A percentile compares a stretch with the other conserved stretches of the same genome.
These are phyloP conservation scores for Groenewaldozyma salmanticensis DNA, from an alignment of 805 yeast genomes.

Conservation along the genomic window DNA sequence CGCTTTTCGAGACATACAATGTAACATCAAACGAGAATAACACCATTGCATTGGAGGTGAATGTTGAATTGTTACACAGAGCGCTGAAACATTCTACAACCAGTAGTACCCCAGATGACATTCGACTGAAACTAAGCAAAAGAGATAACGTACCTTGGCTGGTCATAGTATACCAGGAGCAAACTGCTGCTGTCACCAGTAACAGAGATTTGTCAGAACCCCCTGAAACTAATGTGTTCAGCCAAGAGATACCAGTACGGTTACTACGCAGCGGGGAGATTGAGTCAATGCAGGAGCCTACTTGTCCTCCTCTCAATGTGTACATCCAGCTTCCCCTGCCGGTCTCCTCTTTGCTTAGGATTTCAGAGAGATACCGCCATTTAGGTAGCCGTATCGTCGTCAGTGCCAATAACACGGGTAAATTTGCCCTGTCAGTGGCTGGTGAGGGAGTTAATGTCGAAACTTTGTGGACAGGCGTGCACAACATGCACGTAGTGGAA, in stretches of 20 bases:
- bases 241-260: conserved; percentile 51
- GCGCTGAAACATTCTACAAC: conserved; percentile 44
- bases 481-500: conserved; percentile 2
- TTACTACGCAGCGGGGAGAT: conserved; percentile 48
- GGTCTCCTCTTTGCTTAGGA: conserved; percentile 27
- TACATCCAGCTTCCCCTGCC: conserved; percentile 35
- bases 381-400: conserved; percentile 18
- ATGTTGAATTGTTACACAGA: conserved; percentile 49
- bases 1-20: conserved; percentile 40
- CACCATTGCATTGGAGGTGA: conserved; percentile 49
- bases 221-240: conserved; percentile 18
- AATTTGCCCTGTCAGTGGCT: conserved; percentile 16
- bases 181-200: conserved; percentile 52
- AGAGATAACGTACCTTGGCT: conserved; percentile 40
- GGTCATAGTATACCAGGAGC: conserved; percentile 43
- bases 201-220: too few species aligned
- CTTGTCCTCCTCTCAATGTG: conserved; percentile 42
- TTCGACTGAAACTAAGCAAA: conserved; percentile 16
- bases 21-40: conserved; percentile 45
- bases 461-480: conserved; percentile 19
- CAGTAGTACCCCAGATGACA: conserved; percentile 23
- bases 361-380: conserved; percentile 26
- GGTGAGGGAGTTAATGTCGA: conserved; percentile 21
- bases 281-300: conserved; percentile 52
- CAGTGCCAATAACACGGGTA: conserved; percentile 16